Percentiles rank a stretch among this genome's conserved stretches.
Evolutionary conservation across 352 stramenopile genomes (phyloP).

Genomic region (Phytophthora capsici): DNA sequence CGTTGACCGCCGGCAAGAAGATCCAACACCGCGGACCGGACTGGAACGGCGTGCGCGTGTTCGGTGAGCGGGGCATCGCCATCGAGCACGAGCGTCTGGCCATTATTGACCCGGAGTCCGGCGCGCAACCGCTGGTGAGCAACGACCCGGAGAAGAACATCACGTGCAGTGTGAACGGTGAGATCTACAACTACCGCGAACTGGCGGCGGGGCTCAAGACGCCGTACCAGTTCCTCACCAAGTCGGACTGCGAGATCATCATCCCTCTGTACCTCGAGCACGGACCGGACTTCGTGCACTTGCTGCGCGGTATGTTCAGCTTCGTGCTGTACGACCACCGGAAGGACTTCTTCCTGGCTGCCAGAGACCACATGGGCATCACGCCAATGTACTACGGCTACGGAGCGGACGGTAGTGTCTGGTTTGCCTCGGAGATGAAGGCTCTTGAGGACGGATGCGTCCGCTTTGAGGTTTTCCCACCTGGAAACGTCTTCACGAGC

Average conservation of each 20-base stretch:
- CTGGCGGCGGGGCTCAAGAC: conserved; percentile 86
- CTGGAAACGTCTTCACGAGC: conserved; percentile 89
- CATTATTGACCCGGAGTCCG: conserved; percentile 99
- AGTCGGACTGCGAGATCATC: conserved; percentile 98
- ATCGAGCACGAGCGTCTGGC: conserved; percentile 98
- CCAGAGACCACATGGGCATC: conserved; percentile 98
- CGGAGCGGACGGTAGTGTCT: conserved; percentile 96
- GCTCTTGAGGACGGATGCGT: conserved; percentile 89
- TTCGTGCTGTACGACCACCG: conserved; percentile 97
- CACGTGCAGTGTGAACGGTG: conserved; percentile 97
- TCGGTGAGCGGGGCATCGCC: conserved; percentile 74
- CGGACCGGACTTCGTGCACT: conserved; percentile 89
- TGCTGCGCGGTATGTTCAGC: conserved; percentile 98
- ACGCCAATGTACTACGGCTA: conserved; percentile 99
- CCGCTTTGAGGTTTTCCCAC: conserved; percentile 90
- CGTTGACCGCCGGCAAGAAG: conserved; percentile 95
- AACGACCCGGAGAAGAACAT: conserved; percentile 86
- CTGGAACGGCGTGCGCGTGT: conserved; percentile 93
- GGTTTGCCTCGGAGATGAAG: conserved; percentile 99
- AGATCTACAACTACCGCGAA: conserved; percentile 99
- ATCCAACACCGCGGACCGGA: conserved; percentile 97
- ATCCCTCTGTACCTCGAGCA: conserved; percentile 95
- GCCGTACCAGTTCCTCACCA: conserved; percentile 95
- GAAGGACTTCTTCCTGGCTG: conserved; percentile 95
- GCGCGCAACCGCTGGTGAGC: conserved; percentile 90